Conservation (phyloP, 1,284 basidiomycete species). For the Boletellus dicymbophilus region DNA sequence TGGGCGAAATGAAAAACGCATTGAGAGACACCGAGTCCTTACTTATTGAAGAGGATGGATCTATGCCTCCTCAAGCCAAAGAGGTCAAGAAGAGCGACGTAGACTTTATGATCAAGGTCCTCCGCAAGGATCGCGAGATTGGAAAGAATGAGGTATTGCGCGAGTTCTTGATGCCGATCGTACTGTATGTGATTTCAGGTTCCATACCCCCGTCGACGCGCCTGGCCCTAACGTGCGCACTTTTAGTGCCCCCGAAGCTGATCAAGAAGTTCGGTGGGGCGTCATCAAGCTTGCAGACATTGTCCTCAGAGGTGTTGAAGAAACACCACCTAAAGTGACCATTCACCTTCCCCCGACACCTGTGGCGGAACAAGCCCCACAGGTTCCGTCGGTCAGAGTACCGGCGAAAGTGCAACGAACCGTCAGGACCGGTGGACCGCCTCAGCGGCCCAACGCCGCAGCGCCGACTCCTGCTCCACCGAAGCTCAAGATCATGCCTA, state of each 20-base stretch:
- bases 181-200: conserved; percentile 56
- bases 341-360: conserved; percentile 86
- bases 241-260: conserved; percentile 67
- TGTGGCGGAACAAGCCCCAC: conserved; percentile 58
- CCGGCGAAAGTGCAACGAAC: conserved; percentile 23
- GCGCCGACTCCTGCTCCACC: conserved; percentile 45
- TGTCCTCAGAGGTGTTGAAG: conserved; percentile 80
- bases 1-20: conserved; percentile 85
- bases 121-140: conserved; percentile 83
- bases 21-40: conserved; percentile 75
- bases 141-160: conserved; percentile 82
- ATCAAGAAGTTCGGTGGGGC: conserved; percentile 89
- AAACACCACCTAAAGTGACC: conserved; percentile 84
- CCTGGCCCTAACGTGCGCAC: conserved; percentile 9
- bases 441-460: conserved; percentile 45
- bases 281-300: conserved; percentile 93
- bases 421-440: conserved; percentile 44
- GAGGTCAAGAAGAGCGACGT: conserved; percentile 81
- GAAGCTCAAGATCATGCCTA: conserved; percentile 55
- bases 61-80: conserved; percentile 65
- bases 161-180: conserved; percentile 79
- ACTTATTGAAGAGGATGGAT: conserved; percentile 86
- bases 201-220: background rate
- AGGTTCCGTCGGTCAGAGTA: conserved; percentile 50
- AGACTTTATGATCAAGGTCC: conserved; percentile 77